Base-by-base conservation (phyloP, 202 grass and related monocot genomes). In the Zoysia matrella region DNA sequence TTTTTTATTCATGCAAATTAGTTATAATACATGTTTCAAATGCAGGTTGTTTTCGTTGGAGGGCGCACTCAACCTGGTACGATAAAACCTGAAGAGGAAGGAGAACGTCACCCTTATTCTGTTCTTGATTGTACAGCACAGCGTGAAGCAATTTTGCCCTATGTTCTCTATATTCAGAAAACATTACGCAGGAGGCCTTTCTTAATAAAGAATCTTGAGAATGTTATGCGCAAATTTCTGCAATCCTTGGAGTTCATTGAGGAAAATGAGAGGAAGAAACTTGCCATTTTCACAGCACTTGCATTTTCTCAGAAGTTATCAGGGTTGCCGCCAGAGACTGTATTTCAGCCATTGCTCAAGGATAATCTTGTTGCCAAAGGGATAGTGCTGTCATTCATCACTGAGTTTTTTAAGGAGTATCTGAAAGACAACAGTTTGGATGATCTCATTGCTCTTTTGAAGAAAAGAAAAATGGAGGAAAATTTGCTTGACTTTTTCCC, bases 271-370 rank as follows among this genome's bases (percentile, higher is more conserved):
- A 85, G 93, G 75, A 88, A 92, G 69, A 95, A 90, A 73, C 88
- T 95, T 73, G 90, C 93, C 42, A 95, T 95, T 81, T 95, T 95
- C 63, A 90, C 93, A 7, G 93, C 93, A 60, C 93, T 95, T 73
- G 88, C 93, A 60, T 95, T 95, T 89, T 95, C 93, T 79, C 93
- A 95, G 85, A 95, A 95, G 80, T 74, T 95, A 61, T 91, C 93
- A 61, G 89, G 89, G 18, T 85, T 95, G 78, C 90, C 93, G 75
- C 90, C 93, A 3, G 93, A 95, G 83, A 92, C 93, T 18, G 85
- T 95, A 54, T 95, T 95, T 74, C 93, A 95, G 85, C 93, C 93
- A 41, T 53, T 95, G 75, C 85, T 92, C 58, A 95, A 92, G 90
- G 93, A 95, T 78, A 92, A 89, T 60, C 93, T 95, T 88, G 88